Evolutionary conservation across 2,329 filamentous ascomycete genomes (phyloP), one percentile per base, ranked within the genome.

Genomic region (Passalora sequoiae): DNA sequence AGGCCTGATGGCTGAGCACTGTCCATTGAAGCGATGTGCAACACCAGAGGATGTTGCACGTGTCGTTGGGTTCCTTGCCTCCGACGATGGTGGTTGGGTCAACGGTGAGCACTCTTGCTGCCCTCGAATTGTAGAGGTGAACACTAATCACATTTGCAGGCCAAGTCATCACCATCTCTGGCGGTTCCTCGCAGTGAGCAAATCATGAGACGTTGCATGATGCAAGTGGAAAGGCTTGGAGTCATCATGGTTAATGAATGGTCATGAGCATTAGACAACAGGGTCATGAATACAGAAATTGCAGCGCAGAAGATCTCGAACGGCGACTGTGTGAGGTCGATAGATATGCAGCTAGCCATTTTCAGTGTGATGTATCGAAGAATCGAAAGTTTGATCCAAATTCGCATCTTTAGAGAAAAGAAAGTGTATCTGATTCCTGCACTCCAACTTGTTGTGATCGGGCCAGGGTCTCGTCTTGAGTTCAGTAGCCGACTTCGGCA

Each of bases 21-120:
- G 72, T 56, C 72, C 72, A 13, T 54, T 75, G 13, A 69, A 69
- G 37, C 53, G 72, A 25, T 74, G 71, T 58, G 72, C 72, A 6
- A 61, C 65, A 8, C 72, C 72, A 1, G 69, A 74, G 51, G 65
- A 67, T 45, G 64, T 67, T 16, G 65, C 63, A 20, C 57, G 65
- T 16, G 63, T 66, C 12, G 65, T 67, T 5, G 65, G 61, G 21
- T 67, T 67, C 59, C 50, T 67, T 22, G 57, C 60, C 30, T 61
- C 57, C 28, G 63, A 60, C 17, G 65, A 67, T 41, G 65, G 64
- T 47, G 60, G 63, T 36, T 67, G 65, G 65, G 63, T 67, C 40
- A 67, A 67, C 50, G 65, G 57, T 60, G 48, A 48, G 55, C 37
- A 36, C 41, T n/a, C 9, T 10, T 9, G 10, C 10, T 12, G 7